Conservation (phyloP, 106 monocot genomes). For the Iris macrosiphon region DNA sequence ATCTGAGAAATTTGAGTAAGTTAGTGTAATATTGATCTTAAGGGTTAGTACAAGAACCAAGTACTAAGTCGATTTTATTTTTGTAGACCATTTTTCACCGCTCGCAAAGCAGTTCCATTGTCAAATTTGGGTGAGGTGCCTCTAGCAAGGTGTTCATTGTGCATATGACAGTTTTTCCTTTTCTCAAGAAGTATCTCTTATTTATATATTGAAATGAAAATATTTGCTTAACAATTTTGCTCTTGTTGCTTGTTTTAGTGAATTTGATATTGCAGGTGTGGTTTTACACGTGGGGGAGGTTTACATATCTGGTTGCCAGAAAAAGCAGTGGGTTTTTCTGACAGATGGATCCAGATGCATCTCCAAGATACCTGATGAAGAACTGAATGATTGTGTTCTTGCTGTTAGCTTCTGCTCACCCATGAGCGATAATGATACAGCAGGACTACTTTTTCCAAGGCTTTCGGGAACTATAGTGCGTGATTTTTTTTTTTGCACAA, state of each 20-base stretch:
- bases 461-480: slow-evolving; percentile 58
- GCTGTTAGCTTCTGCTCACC: slow-evolving; percentile 66
- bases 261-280: slow-evolving; percentile 83
- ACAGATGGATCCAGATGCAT: slow-evolving; percentile 59
- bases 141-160: slow-evolving; percentile 47
- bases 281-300: slow-evolving; percentile 74
- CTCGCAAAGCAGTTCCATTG: slow-evolving; percentile 50
- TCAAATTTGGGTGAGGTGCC: slow-evolving; percentile 74
- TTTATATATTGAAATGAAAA: background rate
- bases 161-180: background rate
- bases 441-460: slow-evolving; percentile 33
- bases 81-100: slow-evolving; percentile 71
- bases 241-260: slow-evolving; percentile 38
- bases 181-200: background rate
- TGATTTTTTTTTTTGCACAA: slow-evolving; percentile 5
- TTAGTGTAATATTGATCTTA: slow-evolving; percentile 1
- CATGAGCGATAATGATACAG: slow-evolving; percentile 30
- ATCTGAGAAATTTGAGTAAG: slow-evolving; percentile 68
- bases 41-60: background rate
- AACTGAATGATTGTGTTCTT: slow-evolving; percentile 36
- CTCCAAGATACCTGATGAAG: slow-evolving; percentile 22
- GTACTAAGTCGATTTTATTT: background rate
- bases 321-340: slow-evolving; percentile 88
- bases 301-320: slow-evolving; percentile 54
- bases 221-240: background rate